Evolutionary conservation across 306 rosid genomes (phyloP).

Genomic region (Vigna angularis): DNA sequence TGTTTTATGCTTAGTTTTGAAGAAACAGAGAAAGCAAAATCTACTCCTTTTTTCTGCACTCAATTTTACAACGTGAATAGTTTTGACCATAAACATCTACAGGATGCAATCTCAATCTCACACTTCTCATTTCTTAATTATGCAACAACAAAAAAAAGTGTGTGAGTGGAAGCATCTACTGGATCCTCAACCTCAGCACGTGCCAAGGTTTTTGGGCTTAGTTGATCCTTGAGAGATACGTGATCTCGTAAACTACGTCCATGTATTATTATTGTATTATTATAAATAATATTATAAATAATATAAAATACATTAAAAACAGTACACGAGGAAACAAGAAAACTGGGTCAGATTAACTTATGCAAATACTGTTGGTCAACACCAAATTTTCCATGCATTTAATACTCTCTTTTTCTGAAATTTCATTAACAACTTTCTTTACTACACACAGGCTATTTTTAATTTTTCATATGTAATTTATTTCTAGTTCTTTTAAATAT

Average conservation of each 20-base stretch:
- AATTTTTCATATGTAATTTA: no score
- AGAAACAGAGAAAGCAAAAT: conserved; percentile 26
- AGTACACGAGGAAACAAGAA: neutral
- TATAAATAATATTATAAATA: neutral
- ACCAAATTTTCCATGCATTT: neutral
- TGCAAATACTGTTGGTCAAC: neutral
- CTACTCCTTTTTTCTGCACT: neutral
- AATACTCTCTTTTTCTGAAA: neutral
- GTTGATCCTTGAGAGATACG: neutral
- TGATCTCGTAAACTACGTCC: neutral
- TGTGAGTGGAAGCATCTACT: neutral
- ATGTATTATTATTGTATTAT: neutral
- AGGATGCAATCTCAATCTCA: no score
- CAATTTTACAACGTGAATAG: neutral
- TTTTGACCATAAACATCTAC: no score
- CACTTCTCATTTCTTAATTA: no score
- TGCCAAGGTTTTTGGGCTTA: neutral
- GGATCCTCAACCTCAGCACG: neutral
- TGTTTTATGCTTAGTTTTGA: conserved; percentile 41
- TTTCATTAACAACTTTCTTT: neutral
- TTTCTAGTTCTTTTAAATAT: no score
- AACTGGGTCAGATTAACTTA: neutral
- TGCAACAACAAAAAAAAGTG: neutral
- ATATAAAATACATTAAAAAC: neutral
- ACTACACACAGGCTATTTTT: no score